A percentile compares a stretch with the other conserved stretches of the same genome.
These are phyloP conservation scores for Fraxinus americana DNA, from an alignment of 257 asterid species.

Conservation along the genomic window DNA sequence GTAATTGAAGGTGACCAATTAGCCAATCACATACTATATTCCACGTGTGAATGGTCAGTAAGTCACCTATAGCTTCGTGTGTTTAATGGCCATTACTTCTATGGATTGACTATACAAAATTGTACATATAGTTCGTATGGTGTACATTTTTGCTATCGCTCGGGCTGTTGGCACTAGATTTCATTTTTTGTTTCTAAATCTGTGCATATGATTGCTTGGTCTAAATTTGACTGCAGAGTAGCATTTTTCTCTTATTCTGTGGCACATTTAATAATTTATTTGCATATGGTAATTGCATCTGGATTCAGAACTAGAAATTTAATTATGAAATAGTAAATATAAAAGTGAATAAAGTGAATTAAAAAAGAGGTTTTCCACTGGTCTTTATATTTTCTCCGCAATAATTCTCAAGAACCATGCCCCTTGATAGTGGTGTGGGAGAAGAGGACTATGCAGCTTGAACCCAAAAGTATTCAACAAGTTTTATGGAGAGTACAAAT, in stretches of 20 bases:
- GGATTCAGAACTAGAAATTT: neutral
- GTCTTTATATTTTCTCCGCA: neutral
- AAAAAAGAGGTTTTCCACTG: neutral
- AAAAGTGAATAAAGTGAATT: neutral
- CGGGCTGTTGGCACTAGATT: slow-evolving; percentile 33
- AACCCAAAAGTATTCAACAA: neutral
- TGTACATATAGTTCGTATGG: slow-evolving; percentile 2
- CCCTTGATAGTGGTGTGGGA: neutral
- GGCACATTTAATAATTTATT: neutral
- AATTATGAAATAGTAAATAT: neutral
- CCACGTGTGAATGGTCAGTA: slow-evolving; percentile 55
- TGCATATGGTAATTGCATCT: neutral
- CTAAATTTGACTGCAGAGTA: neutral
- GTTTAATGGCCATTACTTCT: slow-evolving; percentile 24
- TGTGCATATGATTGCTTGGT: neutral
- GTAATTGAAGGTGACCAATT: slow-evolving; percentile 41
- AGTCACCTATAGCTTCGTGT: slow-evolving; percentile 40
- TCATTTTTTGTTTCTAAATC: slow-evolving; percentile 8
- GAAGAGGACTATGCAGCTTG: neutral
- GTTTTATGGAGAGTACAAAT: neutral
- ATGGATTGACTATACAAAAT: slow-evolving; percentile 14
- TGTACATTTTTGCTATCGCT: slow-evolving; percentile 10
- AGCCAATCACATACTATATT: slow-evolving; percentile 38
- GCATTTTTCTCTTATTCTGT: neutral
- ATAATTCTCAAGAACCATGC: neutral